Percentiles rank a stretch among this genome's conserved stretches.
phyloP scores from a whole-genome alignment of 2,329 filamentous ascomycete genomes.

The Microcyclosporella mali region DNA sequence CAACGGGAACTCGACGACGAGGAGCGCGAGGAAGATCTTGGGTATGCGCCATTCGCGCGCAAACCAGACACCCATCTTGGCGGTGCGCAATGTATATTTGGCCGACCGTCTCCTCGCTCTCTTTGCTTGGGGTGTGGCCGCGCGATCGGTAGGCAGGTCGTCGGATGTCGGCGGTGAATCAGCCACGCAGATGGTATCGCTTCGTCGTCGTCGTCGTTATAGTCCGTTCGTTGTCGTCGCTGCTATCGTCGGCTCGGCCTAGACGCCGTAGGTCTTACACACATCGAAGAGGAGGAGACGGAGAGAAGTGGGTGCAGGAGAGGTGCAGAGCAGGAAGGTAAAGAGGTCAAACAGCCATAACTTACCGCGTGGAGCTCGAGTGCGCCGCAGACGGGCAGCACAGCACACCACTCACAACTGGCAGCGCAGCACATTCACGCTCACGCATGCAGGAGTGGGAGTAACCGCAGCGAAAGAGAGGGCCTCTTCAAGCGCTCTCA shows the following conservation, averaged over 20 bases:
- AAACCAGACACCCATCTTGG: slow-evolving; percentile 13
- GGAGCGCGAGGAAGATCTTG: slow-evolving; percentile 49
- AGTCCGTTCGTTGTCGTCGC: too few relatives aligned
- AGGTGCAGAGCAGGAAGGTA: slow-evolving; percentile 1
- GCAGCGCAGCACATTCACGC: too few relatives aligned
- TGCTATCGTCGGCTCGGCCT: neutral
- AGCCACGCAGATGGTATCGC: neutral
- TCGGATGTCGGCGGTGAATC: neutral
- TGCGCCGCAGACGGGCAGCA: too few relatives aligned
- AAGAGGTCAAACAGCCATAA: too few relatives aligned
- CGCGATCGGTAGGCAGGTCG: neutral
- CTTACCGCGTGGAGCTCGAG: too few relatives aligned
- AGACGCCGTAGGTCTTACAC: neutral
- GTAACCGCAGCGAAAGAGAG: too few relatives aligned
- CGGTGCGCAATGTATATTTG: neutral
- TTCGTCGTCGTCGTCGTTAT: neutral
- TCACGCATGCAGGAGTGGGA: neutral
- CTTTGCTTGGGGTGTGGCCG: neutral
- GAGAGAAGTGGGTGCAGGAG: neutral
- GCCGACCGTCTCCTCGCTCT: neutral
- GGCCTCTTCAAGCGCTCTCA: too few relatives aligned
- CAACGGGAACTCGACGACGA: slow-evolving; percentile 60
- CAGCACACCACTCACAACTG: too few relatives aligned
- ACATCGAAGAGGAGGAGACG: slow-evolving; percentile 2
- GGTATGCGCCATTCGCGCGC: slow-evolving; percentile 51